Evolutionary conservation across 805 yeast genomes (phyloP), one percentile per base, ranked within the genome.

Genomic region (Pichia scutulata): DNA sequence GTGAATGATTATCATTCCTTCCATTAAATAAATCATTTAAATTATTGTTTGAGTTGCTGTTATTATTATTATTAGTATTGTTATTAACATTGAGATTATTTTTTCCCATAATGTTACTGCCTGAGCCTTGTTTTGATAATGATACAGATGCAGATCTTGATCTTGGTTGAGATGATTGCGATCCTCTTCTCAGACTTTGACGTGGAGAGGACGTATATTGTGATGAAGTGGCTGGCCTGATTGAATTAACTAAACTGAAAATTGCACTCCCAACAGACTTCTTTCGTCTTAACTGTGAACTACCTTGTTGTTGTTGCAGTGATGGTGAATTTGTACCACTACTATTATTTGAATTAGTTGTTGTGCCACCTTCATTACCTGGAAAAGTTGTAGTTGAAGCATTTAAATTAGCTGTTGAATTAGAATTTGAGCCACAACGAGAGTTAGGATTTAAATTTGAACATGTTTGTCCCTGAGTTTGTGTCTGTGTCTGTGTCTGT

Each of bases 251-350:
- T 14, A 64, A 53, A 36, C 43, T 61, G 9, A 60, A 53, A 10
- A 64, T 50, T 10, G 61, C 60, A 47, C 59, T 62, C 13, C 64
- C 56, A 18, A 64, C 63, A 23, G 66, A 62, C 1, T 61, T 57
- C 47, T 62, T 64, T 46, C 65, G 41, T 21, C 49, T 37, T 12
- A 47, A 8, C 23, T 18, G 44, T 9, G 30, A 45, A 24, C 28
- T 30, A 7, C 43, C 41, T 23, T 46, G 46, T 33, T 40, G 46
- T 33, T 40, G 50, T 25, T 40, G 52, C 13, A 39, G 9, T 13
- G 43, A 43, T 23, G 51, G 51, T 12, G 41, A 40, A 36, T 21
- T 40, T 9, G 30, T 51, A 3, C 39, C 18, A 23, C 46, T 43
- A 21, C n/a, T 43, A 12, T 24, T 25, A 7, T 39, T 28, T 23